A percentile compares a stretch with the other conserved stretches of the same genome.
Evolutionary conservation across 1,139 yeast species (phyloP).

Genomic region (Suhomyces ambrosiae): DNA sequence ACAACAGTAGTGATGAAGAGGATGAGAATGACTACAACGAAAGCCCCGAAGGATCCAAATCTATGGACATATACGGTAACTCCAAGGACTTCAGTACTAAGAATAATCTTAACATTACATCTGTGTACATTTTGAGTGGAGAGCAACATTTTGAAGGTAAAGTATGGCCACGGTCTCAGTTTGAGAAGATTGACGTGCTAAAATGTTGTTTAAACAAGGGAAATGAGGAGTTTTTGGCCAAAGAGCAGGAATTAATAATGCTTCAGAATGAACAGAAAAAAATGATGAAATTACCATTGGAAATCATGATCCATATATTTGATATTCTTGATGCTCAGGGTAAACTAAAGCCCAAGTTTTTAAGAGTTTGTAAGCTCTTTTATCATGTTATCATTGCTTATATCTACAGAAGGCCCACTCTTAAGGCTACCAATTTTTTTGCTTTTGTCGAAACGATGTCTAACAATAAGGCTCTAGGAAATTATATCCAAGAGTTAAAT

Average conservation of each 20-base stretch:
- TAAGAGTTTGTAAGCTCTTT: slow-evolving; percentile 64
- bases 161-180: slow-evolving; percentile 47
- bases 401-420: slow-evolving; percentile 62
- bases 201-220: slow-evolving; percentile 31
- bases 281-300: slow-evolving; percentile 54
- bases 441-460: slow-evolving; percentile 73
- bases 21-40: slow-evolving; percentile 34
- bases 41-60: slow-evolving; percentile 19
- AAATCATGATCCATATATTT: slow-evolving; percentile 58
- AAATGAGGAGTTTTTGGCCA: slow-evolving; percentile 20
- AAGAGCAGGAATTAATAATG: slow-evolving; percentile 20
- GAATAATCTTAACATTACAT: slow-evolving; percentile 32
- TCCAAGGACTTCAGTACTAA: slow-evolving; percentile 30
- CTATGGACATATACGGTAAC: slow-evolving; percentile 21
- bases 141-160: slow-evolving; percentile 26
- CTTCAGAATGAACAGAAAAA: slow-evolving; percentile 17
- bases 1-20: slow-evolving; percentile 39
- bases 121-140: slow-evolving; percentile 40
- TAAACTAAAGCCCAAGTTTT: slow-evolving; percentile 49
- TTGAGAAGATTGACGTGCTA: slow-evolving; percentile 50
- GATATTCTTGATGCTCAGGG: slow-evolving; percentile 38
- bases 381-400: slow-evolving; percentile 60
- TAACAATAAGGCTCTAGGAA: slow-evolving; percentile 41
- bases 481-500: slow-evolving; percentile 59
- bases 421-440: slow-evolving; percentile 68